Conservation (phyloP, 805 yeast genomes). For the Schizosaccharomyces cryophilus region DNA sequence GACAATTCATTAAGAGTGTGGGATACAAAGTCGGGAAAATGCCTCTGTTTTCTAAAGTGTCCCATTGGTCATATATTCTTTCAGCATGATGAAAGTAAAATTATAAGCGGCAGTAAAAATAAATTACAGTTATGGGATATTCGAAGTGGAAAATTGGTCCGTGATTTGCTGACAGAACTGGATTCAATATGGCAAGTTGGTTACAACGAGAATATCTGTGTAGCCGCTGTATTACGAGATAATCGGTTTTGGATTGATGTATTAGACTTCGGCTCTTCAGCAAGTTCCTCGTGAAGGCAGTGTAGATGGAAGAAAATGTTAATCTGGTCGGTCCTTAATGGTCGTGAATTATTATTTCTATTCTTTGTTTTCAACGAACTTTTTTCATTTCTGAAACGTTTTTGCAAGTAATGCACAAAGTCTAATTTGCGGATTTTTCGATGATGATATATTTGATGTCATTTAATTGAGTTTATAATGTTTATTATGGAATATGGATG, state of each 20-base stretch:
- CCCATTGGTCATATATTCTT: slow-evolving; percentile 21
- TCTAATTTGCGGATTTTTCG: no score
- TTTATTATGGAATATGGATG: no score
- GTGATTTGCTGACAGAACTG: slow-evolving; percentile 27
- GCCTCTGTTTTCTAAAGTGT: slow-evolving; percentile 37
- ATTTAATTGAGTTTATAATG: no score
- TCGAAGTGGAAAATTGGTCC: neutral
- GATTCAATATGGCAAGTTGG: slow-evolving; percentile 90
- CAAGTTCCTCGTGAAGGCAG: neutral
- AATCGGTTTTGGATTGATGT: slow-evolving; percentile 58
- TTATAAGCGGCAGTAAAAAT: slow-evolving; percentile 21
- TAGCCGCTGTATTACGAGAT: slow-evolving; percentile 67
- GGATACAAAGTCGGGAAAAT: slow-evolving; percentile 57
- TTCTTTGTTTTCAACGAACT: no score
- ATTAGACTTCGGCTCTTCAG: neutral
- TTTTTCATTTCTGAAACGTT: no score
- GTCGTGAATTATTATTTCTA: no score
- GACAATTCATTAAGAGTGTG: slow-evolving; percentile 64
- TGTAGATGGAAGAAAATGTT: no score
- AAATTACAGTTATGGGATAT: slow-evolving; percentile 15
- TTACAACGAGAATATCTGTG: slow-evolving; percentile 60
- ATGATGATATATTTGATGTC: no score
- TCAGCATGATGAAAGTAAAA: slow-evolving; percentile 17
- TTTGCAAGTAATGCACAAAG: no score
- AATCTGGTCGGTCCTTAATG: no score